Evolutionary conservation across 495 filamentous ascomycete genomes (phyloP).

Genomic region (Penicillium riverlandense): DNA sequence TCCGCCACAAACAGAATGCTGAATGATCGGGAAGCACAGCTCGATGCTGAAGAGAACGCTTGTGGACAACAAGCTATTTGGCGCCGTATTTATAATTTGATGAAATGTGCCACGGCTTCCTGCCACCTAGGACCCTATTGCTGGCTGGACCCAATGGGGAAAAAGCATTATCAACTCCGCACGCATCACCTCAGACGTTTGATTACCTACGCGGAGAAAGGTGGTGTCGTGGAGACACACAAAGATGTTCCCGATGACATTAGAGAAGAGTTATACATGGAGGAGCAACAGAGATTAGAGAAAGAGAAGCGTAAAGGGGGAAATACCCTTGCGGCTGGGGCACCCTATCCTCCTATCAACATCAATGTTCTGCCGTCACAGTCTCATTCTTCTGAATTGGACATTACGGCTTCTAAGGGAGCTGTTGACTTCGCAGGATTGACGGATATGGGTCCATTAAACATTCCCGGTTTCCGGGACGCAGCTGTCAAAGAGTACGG

Average conservation of each 20-base stretch:
- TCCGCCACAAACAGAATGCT: slow-evolving; percentile 14
- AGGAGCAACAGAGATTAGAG: slow-evolving; percentile 23
- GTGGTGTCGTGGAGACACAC: slow-evolving; percentile 13
- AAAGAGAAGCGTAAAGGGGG: slow-evolving; percentile 9
- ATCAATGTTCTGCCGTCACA: slow-evolving; percentile 14
- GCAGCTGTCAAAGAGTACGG: no score
- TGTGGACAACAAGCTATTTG: slow-evolving; percentile 15
- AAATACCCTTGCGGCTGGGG: not conserved
- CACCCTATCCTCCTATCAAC: slow-evolving; percentile 9
- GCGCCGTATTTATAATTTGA: slow-evolving; percentile 21
- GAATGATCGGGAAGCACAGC: slow-evolving; percentile 12
- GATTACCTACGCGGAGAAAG: slow-evolving; percentile 16
- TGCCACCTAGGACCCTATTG: slow-evolving; percentile 21
- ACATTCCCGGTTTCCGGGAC: no score
- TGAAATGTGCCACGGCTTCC: slow-evolving; percentile 16
- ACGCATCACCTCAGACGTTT: slow-evolving; percentile 19
- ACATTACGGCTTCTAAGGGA: not conserved
- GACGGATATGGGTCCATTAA: no score
- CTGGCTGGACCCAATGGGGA: slow-evolving; percentile 22
- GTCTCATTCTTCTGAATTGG: not conserved
- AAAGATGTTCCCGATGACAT: slow-evolving; percentile 13
- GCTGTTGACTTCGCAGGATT: not conserved
- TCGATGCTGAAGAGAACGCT: slow-evolving; percentile 15
- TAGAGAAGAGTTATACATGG: slow-evolving; percentile 14
- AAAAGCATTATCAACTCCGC: slow-evolving; percentile 24